A percentile compares a stretch with the other conserved stretches of the same genome.
phyloP scores from a whole-genome alignment of 345 rosid genomes.

The Kandelia obovata region DNA sequence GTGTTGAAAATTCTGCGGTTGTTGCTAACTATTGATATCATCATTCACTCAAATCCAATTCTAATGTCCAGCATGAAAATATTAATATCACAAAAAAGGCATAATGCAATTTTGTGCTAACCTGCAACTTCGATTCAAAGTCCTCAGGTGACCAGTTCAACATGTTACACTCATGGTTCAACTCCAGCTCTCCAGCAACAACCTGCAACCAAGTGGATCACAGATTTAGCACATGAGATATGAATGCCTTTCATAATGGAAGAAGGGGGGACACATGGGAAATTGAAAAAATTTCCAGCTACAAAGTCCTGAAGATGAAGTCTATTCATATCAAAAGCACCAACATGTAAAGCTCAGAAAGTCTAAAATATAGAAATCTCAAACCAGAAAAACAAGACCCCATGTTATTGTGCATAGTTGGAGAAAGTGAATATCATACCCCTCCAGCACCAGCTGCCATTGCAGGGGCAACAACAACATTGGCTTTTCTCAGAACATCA shows the following conservation, averaged over 20 bases:
- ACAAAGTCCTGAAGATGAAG: too few relatives aligned
- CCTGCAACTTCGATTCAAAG: slow-evolving; percentile 95
- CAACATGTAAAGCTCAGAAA: not conserved
- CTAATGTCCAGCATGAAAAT: not conserved
- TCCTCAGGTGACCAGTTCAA: slow-evolving; percentile 98
- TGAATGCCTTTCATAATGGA: too few relatives aligned
- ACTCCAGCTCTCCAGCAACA: slow-evolving; percentile 96
- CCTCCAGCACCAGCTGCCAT: slow-evolving; percentile 99
- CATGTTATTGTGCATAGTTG: not conserved
- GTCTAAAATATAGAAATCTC: not conserved
- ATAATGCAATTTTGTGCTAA: slow-evolving; percentile 15
- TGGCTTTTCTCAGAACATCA: slow-evolving; percentile 81
- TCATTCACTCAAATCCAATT: not conserved
- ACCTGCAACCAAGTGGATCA: slow-evolving; percentile 48
- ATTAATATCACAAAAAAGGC: not conserved
- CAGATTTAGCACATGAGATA: slow-evolving; percentile 5
- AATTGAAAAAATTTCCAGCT: too few relatives aligned
- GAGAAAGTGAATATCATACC: slow-evolving; percentile 41
- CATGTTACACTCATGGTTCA: slow-evolving; percentile 77
- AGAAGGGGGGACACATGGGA: too few relatives aligned
- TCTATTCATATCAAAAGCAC: not conserved
- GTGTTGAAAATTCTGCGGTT: not conserved
- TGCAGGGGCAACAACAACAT: slow-evolving; percentile 89
- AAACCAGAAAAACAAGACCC: not conserved
- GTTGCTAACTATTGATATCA: not conserved